Percentiles rank a stretch among this genome's conserved stretches.
phyloP scores from a whole-genome alignment of 2,329 filamentous ascomycete species.

The Cryphonectria radicalis region DNA sequence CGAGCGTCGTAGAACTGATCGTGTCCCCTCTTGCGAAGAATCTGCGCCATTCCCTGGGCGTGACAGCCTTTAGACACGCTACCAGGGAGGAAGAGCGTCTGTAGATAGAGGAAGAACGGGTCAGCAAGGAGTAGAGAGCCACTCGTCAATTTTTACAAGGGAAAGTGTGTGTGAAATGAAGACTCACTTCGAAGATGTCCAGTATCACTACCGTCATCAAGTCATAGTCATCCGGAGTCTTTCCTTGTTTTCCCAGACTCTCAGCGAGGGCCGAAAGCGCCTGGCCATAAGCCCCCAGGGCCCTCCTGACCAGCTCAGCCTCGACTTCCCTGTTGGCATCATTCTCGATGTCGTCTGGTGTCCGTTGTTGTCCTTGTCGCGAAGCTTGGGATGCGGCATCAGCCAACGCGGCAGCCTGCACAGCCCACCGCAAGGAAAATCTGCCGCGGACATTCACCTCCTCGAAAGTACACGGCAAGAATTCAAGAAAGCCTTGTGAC shows the following conservation, averaged over 20 bases:
- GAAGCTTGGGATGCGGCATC: constrained; percentile 36
- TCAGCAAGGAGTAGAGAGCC: too few species aligned
- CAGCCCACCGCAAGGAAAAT: constrained; percentile 43
- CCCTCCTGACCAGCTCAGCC: constrained; percentile 33
- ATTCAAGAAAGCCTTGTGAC: constrained; percentile 45
- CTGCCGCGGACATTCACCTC: constrained; percentile 44
- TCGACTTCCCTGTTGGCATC: background rate
- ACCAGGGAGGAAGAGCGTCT: constrained; percentile 42
- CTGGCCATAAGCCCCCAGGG: constrained; percentile 42
- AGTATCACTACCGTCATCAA: constrained; percentile 47
- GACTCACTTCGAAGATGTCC: constrained; percentile 45
- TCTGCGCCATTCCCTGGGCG: constrained; percentile 46
- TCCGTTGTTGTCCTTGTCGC: background rate
- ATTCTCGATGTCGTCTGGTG: constrained; percentile 21
- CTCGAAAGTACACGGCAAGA: constrained; percentile 43
- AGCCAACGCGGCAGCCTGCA: constrained; percentile 43
- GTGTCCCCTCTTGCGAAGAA: constrained; percentile 42
- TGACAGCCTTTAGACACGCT: constrained; percentile 37
- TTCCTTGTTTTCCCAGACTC: constrained; percentile 38
- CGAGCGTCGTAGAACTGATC: constrained; percentile 42
- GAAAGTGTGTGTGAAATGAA: background rate
- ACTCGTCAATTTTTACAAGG: background rate
- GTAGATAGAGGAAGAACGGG: constrained; percentile 6
- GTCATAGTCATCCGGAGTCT: constrained; percentile 44
- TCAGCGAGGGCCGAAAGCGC: constrained; percentile 41